phyloP scores from a whole-genome alignment of 768 basidiomycete genomes.

The Lepiota brunneoincarnata region DNA sequence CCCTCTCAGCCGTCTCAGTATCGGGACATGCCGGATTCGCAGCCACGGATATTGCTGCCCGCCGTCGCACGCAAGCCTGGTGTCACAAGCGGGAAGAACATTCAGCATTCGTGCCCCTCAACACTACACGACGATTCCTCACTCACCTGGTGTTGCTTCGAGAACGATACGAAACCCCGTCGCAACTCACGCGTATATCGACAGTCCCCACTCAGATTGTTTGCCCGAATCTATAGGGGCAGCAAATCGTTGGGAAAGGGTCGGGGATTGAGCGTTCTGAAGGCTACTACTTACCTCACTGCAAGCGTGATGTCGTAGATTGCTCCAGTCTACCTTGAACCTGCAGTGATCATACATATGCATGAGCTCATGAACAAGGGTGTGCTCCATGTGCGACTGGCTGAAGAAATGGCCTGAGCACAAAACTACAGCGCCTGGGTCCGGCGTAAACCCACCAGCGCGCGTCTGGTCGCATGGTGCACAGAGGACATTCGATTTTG shows the following conservation, averaged over 20 bases:
- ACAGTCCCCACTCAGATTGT: slow-evolving; percentile 93
- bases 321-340: slow-evolving; percentile 91
- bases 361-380: slow-evolving; percentile 88
- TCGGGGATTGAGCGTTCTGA: not conserved
- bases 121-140: slow-evolving; percentile 10
- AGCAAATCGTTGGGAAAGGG: not conserved
- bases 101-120: slow-evolving; percentile 6
- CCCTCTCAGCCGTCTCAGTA: slow-evolving; percentile 74
- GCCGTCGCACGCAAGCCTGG: slow-evolving; percentile 86
- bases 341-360: slow-evolving; percentile 95
- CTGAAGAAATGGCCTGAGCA: slow-evolving; percentile 83
- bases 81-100: slow-evolving; percentile 2
- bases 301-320: slow-evolving; percentile 93
- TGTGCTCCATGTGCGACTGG: slow-evolving; percentile 90
- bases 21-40: slow-evolving; percentile 81
- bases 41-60: slow-evolving; percentile 79
- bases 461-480: slow-evolving; percentile 71
- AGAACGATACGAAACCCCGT: slow-evolving; percentile 74
- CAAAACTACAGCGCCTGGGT: slow-evolving; percentile 75
- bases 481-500: slow-evolving; percentile 75
- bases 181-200: slow-evolving; percentile 78
- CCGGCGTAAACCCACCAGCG: slow-evolving; percentile 81
- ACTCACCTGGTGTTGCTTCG: slow-evolving; percentile 90
- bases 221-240: slow-evolving; percentile 80
- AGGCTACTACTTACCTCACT: slow-evolving; percentile 70